A percentile compares a stretch with the other conserved stretches of the same genome.
phyloP scores from a whole-genome alignment of 1,284 basidiomycete genomes.

The Taiwanofungus camphoratus region DNA sequence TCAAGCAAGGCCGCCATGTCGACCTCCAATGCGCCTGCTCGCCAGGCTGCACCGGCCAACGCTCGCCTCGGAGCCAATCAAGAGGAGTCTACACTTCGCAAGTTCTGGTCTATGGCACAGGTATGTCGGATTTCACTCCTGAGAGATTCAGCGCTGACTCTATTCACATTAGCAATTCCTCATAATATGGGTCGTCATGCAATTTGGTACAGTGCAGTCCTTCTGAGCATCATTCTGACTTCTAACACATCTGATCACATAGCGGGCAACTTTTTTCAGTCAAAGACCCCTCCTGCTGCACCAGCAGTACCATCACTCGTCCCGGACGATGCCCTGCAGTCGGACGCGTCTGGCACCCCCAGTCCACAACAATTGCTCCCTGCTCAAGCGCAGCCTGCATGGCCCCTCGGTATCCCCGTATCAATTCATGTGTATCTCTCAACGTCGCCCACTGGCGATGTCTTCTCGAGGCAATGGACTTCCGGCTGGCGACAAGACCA shows the following conservation, averaged over 20 bases:
- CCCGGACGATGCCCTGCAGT: conserved; percentile 25
- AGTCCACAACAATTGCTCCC: conserved; percentile 48
- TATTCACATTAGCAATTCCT: conserved; percentile 52
- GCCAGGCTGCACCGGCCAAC: conserved; percentile 17
- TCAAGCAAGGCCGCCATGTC: conserved; percentile 19
- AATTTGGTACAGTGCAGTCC: conserved; percentile 43
- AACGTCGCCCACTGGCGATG: conserved; percentile 53
- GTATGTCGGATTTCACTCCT: conserved; percentile 27
- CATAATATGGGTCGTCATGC: conserved; percentile 54
- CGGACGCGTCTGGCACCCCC: conserved; percentile 14
- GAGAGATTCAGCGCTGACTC: conserved; percentile 1
- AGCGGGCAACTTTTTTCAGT: conserved; percentile 43
- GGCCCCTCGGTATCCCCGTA: conserved; percentile 53
- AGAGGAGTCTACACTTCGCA: conserved; percentile 25
- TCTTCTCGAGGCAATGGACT: conserved; percentile 50
- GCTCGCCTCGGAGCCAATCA: conserved; percentile 14
- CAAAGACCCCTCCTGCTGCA: conserved; percentile 28
- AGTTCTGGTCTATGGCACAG: conserved; percentile 40
- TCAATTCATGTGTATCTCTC: conserved; percentile 77
- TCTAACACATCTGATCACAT: not conserved
- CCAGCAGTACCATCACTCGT: conserved; percentile 23
- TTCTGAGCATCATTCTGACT: not conserved
- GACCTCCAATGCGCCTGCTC: conserved; percentile 17
- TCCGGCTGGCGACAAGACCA: conserved; percentile 40
- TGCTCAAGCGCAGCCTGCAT: conserved; percentile 44